A percentile compares a stretch with the other conserved stretches of the same genome.
Evolutionary conservation across 225 moss, liverwort and hornwort genomes (phyloP).

Genomic region (Polytrichum formosum): DNA sequence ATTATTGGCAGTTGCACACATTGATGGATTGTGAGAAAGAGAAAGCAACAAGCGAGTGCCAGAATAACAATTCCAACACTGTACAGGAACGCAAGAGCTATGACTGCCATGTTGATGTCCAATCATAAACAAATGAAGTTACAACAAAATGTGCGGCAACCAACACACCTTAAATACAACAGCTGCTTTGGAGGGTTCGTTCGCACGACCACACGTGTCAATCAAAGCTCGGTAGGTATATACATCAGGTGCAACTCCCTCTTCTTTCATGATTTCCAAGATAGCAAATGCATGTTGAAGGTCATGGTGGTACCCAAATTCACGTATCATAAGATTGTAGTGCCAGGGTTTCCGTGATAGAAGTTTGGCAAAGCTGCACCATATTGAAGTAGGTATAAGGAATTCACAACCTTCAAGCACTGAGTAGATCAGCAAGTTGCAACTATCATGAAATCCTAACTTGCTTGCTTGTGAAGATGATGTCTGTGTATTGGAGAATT

Average conservation of each 20-base stretch:
- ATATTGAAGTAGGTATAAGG: slow-evolving; percentile 16
- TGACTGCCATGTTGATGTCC: too few species aligned
- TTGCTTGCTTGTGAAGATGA: slow-evolving; percentile 1
- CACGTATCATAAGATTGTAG: slow-evolving; percentile 78
- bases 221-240: slow-evolving; percentile 81
- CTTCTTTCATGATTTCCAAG: slow-evolving; percentile 61
- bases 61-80: too few species aligned
- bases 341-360: slow-evolving; percentile 76
- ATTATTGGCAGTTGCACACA: too few species aligned
- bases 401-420: neutral
- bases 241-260: slow-evolving; percentile 69
- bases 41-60: too few species aligned
- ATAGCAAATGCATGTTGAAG: slow-evolving; percentile 61
- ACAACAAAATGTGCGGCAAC: too few species aligned
- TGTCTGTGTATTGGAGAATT: neutral
- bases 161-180: slow-evolving; percentile 70
- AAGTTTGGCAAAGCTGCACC: slow-evolving; percentile 69
- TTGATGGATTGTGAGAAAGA: too few species aligned
- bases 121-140: too few species aligned
- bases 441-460: neutral
- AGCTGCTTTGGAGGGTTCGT: slow-evolving; percentile 63
- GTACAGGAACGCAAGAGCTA: too few species aligned
- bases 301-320: slow-evolving; percentile 67
- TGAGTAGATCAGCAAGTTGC: slow-evolving; percentile 1
- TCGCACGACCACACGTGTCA: slow-evolving; percentile 76